Evolutionary conservation across 768 basidiomycete genomes (phyloP).

Genomic region (Tricholoma terreum): DNA sequence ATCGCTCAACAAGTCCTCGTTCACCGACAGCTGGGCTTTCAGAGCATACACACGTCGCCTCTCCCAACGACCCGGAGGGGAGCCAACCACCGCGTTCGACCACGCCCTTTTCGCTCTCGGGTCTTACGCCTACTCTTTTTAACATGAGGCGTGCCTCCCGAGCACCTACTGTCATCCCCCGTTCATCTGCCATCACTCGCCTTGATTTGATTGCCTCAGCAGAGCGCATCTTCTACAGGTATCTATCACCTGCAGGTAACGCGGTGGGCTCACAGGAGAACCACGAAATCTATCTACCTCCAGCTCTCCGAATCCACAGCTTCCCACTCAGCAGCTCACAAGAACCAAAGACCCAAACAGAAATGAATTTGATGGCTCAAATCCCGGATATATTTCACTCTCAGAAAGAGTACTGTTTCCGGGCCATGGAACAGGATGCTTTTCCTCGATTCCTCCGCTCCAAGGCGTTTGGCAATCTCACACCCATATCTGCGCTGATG

Average conservation of each 20-base stretch:
- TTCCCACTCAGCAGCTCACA: slow-evolving; percentile 81
- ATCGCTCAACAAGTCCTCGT: slow-evolving; percentile 58
- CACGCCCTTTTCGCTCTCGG: slow-evolving; percentile 76
- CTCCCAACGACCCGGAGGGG: slow-evolving; percentile 38
- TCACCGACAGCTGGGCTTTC: slow-evolving; percentile 43
- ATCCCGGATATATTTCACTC: slow-evolving; percentile 96
- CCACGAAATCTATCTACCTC: slow-evolving; percentile 97
- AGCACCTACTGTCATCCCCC: slow-evolving; percentile 92
- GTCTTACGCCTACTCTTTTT: slow-evolving; percentile 75
- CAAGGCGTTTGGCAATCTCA: slow-evolving; percentile 98
- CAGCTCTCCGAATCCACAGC: slow-evolving; percentile 83
- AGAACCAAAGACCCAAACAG: slow-evolving; percentile 67
- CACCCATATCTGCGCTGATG: slow-evolving; percentile 84
- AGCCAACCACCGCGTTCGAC: slow-evolving; percentile 58
- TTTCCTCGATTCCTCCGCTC: slow-evolving; percentile 92
- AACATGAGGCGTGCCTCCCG: slow-evolving; percentile 74
- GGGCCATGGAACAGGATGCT: slow-evolving; percentile 93
- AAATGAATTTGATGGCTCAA: slow-evolving; percentile 77
- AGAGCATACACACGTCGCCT: slow-evolving; percentile 44
- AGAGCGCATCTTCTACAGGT: slow-evolving; percentile 94
- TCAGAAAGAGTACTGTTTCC: slow-evolving; percentile 97
- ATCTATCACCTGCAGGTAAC: slow-evolving; percentile 81
- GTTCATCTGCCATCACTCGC: slow-evolving; percentile 86
- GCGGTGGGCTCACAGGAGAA: slow-evolving; percentile 79
- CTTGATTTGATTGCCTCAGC: slow-evolving; percentile 89